These are phyloP conservation scores for Prunus armeniaca DNA, from an alignment of 306 rosid species.

Conservation along the genomic window DNA sequence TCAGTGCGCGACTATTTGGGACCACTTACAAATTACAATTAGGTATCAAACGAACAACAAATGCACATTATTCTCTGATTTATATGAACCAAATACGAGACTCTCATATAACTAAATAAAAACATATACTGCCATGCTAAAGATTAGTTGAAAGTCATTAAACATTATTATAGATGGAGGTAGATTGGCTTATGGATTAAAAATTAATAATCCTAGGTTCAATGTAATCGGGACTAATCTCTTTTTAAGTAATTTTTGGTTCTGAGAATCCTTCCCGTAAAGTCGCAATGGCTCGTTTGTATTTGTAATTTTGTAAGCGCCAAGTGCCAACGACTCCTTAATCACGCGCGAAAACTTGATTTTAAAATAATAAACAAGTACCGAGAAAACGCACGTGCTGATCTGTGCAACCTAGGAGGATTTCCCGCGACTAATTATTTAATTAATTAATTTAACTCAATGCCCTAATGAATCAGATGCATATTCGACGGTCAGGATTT, in stretches of 20 bases:
- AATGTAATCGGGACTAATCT: neutral
- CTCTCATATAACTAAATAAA: too few relatives aligned
- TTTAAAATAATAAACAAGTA: neutral
- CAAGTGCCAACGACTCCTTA: neutral
- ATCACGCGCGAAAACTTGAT: neutral
- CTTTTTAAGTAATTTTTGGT: neutral
- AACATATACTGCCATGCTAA: too few relatives aligned
- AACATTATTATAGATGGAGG: too few relatives aligned
- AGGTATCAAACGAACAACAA: too few relatives aligned
- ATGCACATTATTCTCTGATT: too few relatives aligned
- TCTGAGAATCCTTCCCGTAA: neutral
- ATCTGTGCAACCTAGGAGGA: constrained; percentile 5
- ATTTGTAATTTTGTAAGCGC: neutral
- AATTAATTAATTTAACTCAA: neutral
- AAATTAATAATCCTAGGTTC: neutral
- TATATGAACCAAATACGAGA: too few relatives aligned
- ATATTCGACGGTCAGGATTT: neutral
- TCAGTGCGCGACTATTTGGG: accelerated
- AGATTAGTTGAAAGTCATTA: too few relatives aligned
- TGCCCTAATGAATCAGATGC: neutral
- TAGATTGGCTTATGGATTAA: too few relatives aligned
- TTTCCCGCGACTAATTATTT: neutral
- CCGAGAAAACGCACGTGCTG: constrained; percentile 7
- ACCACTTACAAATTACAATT: too few relatives aligned
- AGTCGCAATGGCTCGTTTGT: neutral